Evolutionary conservation across 495 filamentous ascomycete genomes (phyloP).

Genomic region (Annulohypoxylon maeteangense): DNA sequence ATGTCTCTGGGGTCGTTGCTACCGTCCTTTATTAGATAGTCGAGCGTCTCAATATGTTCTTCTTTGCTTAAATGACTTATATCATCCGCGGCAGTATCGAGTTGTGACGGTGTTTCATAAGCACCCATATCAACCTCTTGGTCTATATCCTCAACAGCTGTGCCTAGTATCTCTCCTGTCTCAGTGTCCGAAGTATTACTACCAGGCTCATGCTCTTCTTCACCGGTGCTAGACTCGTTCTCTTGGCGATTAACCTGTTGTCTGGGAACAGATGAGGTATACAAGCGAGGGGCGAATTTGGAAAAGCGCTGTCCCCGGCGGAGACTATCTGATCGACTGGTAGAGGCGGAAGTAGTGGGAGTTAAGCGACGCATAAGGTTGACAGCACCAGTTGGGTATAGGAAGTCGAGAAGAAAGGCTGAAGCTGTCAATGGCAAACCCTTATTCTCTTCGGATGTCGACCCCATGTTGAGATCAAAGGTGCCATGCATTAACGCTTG

Average conservation of each 20-base stretch:
- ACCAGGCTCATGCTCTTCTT: slow-evolving; percentile 2
- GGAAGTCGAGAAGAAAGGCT: slow-evolving; percentile 67
- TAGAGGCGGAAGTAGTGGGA: slow-evolving; percentile 22
- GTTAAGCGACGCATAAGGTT: slow-evolving; percentile 58
- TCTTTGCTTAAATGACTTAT: not conserved
- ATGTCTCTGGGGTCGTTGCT: slow-evolving; percentile 17
- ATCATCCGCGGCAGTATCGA: not conserved
- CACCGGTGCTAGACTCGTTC: not conserved
- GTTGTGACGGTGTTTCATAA: not conserved
- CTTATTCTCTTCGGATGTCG: slow-evolving; percentile 28
- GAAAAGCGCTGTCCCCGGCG: slow-evolving; percentile 20
- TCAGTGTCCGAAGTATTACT: not conserved
- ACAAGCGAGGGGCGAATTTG: slow-evolving; percentile 36
- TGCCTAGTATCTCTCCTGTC: not conserved
- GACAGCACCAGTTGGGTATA: slow-evolving; percentile 67
- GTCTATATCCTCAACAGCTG: not conserved
- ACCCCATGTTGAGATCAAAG: slow-evolving; percentile 20
- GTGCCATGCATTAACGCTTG: slow-evolving; percentile 52
- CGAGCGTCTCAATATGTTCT: slow-evolving; percentile 13
- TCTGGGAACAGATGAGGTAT: slow-evolving; percentile 36
- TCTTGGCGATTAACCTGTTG: not conserved
- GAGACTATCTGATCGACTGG: slow-evolving; percentile 21
- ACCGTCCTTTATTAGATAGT: slow-evolving; percentile 18
- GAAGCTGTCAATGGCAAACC: slow-evolving; percentile 51
- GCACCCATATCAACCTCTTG: not conserved